Conservation (phyloP, 2,329 filamentous ascomycete species). For the Cryphonectria nitschkei region DNA sequence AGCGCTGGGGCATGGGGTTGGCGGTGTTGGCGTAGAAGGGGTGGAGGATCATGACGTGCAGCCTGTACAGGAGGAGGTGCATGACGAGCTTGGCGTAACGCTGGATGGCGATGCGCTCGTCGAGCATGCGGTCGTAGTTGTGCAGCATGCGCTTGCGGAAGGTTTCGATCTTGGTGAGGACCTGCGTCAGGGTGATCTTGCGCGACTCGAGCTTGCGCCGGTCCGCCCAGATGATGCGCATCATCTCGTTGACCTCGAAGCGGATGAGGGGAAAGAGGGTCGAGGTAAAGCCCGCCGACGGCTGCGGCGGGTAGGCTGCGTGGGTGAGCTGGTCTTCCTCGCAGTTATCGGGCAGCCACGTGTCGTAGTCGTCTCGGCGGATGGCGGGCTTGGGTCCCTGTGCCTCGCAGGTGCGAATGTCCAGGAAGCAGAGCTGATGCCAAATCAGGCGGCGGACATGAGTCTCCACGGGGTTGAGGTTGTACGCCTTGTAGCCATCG, state of each 20-base stretch:
- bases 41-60: conserved; percentile 70
- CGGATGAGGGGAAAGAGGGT: conserved; percentile 70
- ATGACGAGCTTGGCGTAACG: conserved; percentile 67
- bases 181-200: conserved; percentile 63
- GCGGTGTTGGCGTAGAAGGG: conserved; percentile 60
- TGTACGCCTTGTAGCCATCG: conserved; percentile 66
- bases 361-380: conserved; percentile 75
- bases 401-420: conserved; percentile 74
- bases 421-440: conserved; percentile 79
- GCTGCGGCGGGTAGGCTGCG: conserved; percentile 42
- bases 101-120: conserved; percentile 63
- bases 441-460: conserved; percentile 74
- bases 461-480: conserved; percentile 67
- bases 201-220: conserved; percentile 65
- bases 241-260: conserved; percentile 75
- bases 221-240: conserved; percentile 71
- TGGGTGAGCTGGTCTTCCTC: conserved; percentile 65
- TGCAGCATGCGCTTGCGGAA: conserved; percentile 67
- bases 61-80: conserved; percentile 63
- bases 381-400: conserved; percentile 74
- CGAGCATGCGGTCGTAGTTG: conserved; percentile 67
- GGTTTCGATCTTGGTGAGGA: conserved; percentile 70
- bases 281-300: conserved; percentile 65
- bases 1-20: conserved; percentile 60
- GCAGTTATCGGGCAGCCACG: conserved; percentile 71